phyloP scores from a whole-genome alignment of 371 early-diverging fungal genomes.

The Fennellomyces sp. region DNA sequence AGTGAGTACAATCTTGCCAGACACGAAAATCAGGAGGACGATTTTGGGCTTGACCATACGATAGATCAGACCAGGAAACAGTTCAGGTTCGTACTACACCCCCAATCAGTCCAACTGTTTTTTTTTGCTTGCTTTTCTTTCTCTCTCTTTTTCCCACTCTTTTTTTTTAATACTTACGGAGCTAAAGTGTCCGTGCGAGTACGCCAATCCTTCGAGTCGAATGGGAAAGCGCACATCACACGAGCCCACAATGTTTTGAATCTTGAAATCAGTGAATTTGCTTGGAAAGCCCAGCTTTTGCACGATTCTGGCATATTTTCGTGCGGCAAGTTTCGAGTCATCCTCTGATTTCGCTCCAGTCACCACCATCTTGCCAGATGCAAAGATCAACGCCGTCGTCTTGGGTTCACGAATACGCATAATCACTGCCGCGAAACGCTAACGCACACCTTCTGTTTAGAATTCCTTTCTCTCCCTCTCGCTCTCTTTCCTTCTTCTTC shows the following conservation, averaged over 20 bases:
- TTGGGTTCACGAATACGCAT: conserved; percentile 99
- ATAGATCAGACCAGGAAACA: conserved; percentile 99
- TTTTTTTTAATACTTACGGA: conserved; percentile 69
- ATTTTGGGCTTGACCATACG: conserved; percentile 99
- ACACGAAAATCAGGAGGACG: conserved; percentile 99
- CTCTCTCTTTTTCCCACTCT: background rate
- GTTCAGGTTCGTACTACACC: conserved; percentile 98
- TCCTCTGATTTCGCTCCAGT: conserved; percentile 98
- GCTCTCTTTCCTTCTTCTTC: too few relatives aligned
- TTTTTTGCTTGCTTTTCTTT: background rate
- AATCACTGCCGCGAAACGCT: conserved; percentile 99
- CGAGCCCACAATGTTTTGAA: conserved; percentile 99
- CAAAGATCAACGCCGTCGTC: conserved; percentile 99
- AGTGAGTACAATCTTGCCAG: conserved; percentile 99
- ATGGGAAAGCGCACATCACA: conserved; percentile 99
- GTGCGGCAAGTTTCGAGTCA: conserved; percentile 95
- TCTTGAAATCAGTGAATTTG: conserved; percentile 99
- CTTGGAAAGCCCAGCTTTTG: conserved; percentile 99
- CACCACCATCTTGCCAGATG: conserved; percentile 99
- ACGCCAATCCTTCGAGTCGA: conserved; percentile 98
- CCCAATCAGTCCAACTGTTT: background rate
- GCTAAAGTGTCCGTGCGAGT: conserved; percentile 97
- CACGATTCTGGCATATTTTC: conserved; percentile 99
- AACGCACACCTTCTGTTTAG: conserved; percentile 4
- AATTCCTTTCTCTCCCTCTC: background rate